phyloP scores from a whole-genome alignment of 148 eudicot genomes.

The Vaccinium macrocarpon region DNA sequence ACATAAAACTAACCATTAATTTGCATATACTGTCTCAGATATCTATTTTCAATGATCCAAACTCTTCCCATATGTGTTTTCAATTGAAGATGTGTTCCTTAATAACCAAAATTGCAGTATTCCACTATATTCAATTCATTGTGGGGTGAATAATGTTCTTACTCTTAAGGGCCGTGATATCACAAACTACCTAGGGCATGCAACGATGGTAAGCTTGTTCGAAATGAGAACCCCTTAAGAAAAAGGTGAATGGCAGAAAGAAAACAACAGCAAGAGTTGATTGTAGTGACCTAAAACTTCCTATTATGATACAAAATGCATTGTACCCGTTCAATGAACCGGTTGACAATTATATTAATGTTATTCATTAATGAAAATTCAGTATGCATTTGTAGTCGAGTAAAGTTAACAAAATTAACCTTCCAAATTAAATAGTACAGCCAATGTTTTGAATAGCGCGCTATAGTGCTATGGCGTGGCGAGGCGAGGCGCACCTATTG shows the following conservation, averaged over 20 bases:
- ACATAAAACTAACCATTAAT: not conserved
- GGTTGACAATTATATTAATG: not conserved
- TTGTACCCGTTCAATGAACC: not conserved
- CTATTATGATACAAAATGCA: not conserved
- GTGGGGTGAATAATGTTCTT: not conserved
- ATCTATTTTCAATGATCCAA: not conserved
- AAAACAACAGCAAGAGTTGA: not conserved
- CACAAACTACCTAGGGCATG: not conserved
- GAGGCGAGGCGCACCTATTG: no score
- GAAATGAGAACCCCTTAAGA: not conserved
- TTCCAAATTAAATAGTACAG: no score
- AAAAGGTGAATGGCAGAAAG: not conserved
- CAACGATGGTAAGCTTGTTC: not conserved
- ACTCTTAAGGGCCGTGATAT: not conserved
- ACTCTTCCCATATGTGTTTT: not conserved
- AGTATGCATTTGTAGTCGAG: not conserved
- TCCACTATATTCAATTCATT: not conserved
- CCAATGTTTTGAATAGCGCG: no score
- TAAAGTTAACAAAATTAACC: not conserved
- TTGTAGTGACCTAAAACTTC: not conserved
- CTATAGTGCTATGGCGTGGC: no score
- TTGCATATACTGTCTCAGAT: not conserved
- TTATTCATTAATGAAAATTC: not conserved
- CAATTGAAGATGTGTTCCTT: not conserved
- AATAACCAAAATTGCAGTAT: not conserved